Base-by-base conservation (phyloP, 441 rosid species). In the Geranium incanum region DNA sequence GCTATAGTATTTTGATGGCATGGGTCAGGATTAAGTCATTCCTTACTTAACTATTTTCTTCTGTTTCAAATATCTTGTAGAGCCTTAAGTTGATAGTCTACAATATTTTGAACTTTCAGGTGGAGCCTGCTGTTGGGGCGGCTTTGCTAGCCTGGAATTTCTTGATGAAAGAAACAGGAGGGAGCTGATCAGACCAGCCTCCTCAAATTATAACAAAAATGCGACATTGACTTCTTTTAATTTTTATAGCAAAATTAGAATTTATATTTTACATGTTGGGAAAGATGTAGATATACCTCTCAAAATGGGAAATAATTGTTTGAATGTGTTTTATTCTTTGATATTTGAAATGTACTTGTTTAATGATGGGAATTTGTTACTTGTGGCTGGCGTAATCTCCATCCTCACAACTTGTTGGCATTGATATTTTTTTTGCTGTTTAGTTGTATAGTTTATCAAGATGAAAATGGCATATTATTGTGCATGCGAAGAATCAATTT, bases 71-170 rank as follows among this genome's bases (percentile, higher is more conserved):
- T 45, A 6, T 45, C 9, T 45, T 5, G 8, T 45, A 6, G 5
- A 45, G 9, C 7, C 52, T 45, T 45, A 9, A 45, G 52, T 45
- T 45, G 12, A 45, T 45, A 33, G 28, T 33, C 3, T 37, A 67
- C 23, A 2, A 67, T 4, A 1, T 36, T 13, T 66, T 66, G 7
- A 68, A 68, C 8, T 43, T 19, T 28, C 77, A 77, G 80, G 80
- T 69, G 70, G 80, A 77, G 69, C 80, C 80, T 16, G 80, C 76
- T 0, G 74, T 77, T 16, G 80, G 80, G 18, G 80, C 80, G 45
- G 80, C 80, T 33, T 67, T 77, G 66, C 45, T 77, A 36, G 80
- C 76, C 50, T 70, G 80, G 74, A 77, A 60, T 16, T 28, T 16
- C 15, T 69, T 66, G 38, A 59, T 55, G 77, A 73, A 70, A 63